These are phyloP conservation scores for Zymoseptoria brevis DNA, from an alignment of 2,329 filamentous ascomycete species.

Conservation along the genomic window DNA sequence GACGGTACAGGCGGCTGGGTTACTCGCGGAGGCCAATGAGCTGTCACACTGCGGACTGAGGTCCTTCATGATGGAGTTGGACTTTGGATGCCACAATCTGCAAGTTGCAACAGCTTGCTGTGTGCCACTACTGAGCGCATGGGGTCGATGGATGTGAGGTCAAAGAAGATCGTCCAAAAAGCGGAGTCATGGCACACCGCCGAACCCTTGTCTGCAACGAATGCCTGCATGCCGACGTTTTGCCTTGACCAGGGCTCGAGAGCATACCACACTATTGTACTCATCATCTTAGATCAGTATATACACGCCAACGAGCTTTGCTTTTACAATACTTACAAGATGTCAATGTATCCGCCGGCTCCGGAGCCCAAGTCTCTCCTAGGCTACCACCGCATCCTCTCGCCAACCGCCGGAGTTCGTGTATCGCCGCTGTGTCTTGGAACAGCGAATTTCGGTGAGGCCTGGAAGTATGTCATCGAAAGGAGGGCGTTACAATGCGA, in stretches of 20 bases:
- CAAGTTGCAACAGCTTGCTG: not conserved
- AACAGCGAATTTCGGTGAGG: constrained; percentile 48
- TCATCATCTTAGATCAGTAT: not conserved
- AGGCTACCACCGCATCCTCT: constrained; percentile 45
- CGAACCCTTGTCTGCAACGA: not conserved
- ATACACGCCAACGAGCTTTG: not conserved
- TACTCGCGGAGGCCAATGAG: not conserved
- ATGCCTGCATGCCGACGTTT: not conserved
- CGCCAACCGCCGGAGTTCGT: constrained; percentile 43
- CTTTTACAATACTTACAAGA: not conserved
- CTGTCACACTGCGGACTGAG: not conserved
- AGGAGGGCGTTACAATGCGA: not conserved
- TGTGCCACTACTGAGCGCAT: not conserved
- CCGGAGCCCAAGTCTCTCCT: constrained; percentile 34
- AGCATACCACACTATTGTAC: not conserved
- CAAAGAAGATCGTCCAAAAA: not conserved
- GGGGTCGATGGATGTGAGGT: not conserved
- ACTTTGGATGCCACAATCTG: not conserved
- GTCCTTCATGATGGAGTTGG: not conserved
- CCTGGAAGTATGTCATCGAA: constrained; percentile 31
- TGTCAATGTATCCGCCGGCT: constrained; percentile 15
- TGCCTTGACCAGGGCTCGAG: not conserved
- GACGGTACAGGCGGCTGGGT: too few species aligned
- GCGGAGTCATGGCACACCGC: not conserved
- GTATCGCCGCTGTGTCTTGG: constrained; percentile 49